Evolutionary conservation across 352 stramenopile genomes (phyloP).

Genomic region (Phytophthora kernoviae): DNA sequence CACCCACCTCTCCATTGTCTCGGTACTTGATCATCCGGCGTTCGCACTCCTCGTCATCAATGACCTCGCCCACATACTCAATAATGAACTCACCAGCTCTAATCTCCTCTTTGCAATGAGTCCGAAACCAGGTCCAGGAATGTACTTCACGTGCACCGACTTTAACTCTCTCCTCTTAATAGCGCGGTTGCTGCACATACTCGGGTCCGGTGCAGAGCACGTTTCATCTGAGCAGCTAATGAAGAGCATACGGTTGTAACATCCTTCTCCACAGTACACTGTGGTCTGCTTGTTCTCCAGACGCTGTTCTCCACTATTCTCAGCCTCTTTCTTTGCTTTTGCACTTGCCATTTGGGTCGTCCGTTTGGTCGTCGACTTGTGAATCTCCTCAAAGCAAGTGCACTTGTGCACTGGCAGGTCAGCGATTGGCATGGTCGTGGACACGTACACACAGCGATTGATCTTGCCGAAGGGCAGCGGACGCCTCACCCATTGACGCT

Average conservation of each 20-base stretch:
- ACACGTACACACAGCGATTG: constrained; percentile 75
- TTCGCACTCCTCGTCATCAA: constrained; percentile 87
- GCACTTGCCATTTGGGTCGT: constrained; percentile 56
- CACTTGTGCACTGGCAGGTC: constrained; percentile 77
- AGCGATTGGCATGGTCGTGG: constrained; percentile 54
- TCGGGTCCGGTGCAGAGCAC: constrained; percentile 72
- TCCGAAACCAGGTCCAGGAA: constrained; percentile 90
- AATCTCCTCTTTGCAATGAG: constrained; percentile 84
- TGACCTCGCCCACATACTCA: constrained; percentile 94
- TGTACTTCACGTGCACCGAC: constrained; percentile 70
- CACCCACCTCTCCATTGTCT: constrained; percentile 56
- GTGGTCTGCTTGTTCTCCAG: constrained; percentile 4
- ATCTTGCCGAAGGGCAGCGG: constrained; percentile 72
- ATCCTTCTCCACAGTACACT: constrained; percentile 68
- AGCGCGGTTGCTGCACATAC: constrained; percentile 72
- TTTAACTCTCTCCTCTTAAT: constrained; percentile 76
- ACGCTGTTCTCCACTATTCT: constrained; percentile 1
- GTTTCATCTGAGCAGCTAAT: constrained; percentile 83
- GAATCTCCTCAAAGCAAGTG: constrained; percentile 62
- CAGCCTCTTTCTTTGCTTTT: constrained; percentile 35
- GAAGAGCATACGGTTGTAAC: constrained; percentile 86
- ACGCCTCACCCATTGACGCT: constrained; percentile 51
- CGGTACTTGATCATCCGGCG: constrained; percentile 62
- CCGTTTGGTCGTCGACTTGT: constrained; percentile 56
- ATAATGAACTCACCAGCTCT: constrained; percentile 89